Base-by-base conservation (phyloP, 306 rosid genomes). In the Nissolia schottii region DNA sequence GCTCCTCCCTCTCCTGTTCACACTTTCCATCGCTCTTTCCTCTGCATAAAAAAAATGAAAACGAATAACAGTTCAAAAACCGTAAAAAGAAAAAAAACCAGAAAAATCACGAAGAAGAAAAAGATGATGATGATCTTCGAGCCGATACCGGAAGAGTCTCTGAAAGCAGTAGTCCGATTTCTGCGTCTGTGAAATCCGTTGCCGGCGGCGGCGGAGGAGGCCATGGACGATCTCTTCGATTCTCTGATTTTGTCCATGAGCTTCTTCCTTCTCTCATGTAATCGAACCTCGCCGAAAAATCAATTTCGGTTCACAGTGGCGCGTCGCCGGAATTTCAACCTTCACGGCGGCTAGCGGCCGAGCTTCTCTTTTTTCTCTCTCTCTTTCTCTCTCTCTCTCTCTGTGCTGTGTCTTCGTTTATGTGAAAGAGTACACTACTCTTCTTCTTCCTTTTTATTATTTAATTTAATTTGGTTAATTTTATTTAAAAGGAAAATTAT, bases 221-320 rank as follows among this genome's bases (percentile, higher is more conserved):
- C 16, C 68, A 77, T 64, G 14, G 85, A 61, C 66, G 87, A 73
- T 67, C 80, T 82, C 76, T 78, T 84, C 10, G 88, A 78, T 64
- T 85, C 90, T 87, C 90, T 82, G 46, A 13, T 76, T 82, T 82
- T 86, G 24, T 90, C 87, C 87, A 87, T 87, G 72, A 57, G 58
- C 78, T 66, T 62, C 35, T 48, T 40, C 48, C 46, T 69, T 76
- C 59, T 73, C 74, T 86, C 90, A 76, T 78, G 76, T 79, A 76
- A 73, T 55, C 28, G n/a, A 70, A 82, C 65, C 22, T 49, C 55
- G 41, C 53, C 2, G 28, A 46, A 0, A 58, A 60, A 40, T 64
- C 8, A 18, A 2, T 31, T 41, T 57, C 6, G 15, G 8, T 45
- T 45, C 24, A 12, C 66, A n/a, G 53, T 69, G 78, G 69, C 37